Conservation (phyloP, 306 rosid genomes). For the Quercus aquifolioides region DNA sequence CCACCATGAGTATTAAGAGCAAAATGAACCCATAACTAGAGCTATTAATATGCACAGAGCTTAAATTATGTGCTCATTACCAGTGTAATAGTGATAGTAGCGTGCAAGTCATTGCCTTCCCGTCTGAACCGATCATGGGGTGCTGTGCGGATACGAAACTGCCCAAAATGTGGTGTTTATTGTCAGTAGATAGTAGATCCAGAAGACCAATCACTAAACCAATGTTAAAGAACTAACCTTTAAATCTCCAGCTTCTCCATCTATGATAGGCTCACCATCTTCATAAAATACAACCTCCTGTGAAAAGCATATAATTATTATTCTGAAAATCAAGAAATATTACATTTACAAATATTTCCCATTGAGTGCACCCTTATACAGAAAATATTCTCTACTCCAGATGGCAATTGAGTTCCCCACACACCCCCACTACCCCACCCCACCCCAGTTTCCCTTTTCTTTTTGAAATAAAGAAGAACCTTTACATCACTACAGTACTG, state of each 20-base stretch:
- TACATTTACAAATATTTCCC: background rate
- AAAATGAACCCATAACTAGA: background rate
- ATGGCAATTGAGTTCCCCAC: no score
- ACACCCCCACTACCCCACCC: no score
- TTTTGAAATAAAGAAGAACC: background rate
- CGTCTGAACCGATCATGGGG: conserved; percentile 78
- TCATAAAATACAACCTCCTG: conserved; percentile 97
- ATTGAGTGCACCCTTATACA: background rate
- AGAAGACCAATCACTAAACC: conserved; percentile 3
- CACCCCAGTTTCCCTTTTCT: background rate
- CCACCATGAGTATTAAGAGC: no score
- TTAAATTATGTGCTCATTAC: conserved; percentile 30
- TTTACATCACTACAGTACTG: background rate
- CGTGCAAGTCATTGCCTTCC: conserved; percentile 84
- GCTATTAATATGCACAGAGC: background rate
- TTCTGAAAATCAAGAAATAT: background rate
- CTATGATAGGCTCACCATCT: conserved; percentile 94
- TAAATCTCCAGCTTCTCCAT: conserved; percentile 96
- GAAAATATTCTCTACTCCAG: background rate
- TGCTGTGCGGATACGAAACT: conserved; percentile 88
- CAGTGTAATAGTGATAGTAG: conserved; percentile 86
- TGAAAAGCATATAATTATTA: conserved; percentile 16
- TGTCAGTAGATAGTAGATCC: conserved; percentile 28
- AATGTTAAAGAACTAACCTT: conserved; percentile 50
- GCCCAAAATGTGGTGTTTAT: conserved; percentile 28